Conservation (phyloP, 805 yeast species). For the Kodamaea laetipori region DNA sequence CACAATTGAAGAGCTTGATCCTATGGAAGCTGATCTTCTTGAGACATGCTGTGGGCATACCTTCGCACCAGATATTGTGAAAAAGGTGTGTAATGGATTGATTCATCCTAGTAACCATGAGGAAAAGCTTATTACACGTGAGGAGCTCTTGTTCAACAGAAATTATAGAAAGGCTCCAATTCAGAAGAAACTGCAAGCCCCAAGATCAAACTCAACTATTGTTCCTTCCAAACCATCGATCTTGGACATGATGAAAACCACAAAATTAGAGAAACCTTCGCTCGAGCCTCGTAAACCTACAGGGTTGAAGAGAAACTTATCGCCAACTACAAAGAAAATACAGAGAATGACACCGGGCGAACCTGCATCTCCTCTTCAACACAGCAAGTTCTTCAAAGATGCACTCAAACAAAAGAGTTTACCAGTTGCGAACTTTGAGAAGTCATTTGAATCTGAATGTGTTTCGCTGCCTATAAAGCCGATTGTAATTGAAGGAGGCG, state of each 20-base stretch:
- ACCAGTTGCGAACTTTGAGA: slow-evolving; percentile 13
- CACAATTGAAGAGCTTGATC: slow-evolving; percentile 34
- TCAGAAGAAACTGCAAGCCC: neutral
- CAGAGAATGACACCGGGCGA: slow-evolving; percentile 8
- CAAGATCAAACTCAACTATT: neutral
- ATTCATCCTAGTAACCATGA: slow-evolving; percentile 63
- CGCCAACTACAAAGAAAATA: slow-evolving; percentile 18
- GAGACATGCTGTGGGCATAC: slow-evolving; percentile 50
- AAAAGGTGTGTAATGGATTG: slow-evolving; percentile 61
- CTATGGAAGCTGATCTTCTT: slow-evolving; percentile 36
- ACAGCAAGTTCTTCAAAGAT: slow-evolving; percentile 17
- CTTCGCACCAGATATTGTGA: slow-evolving; percentile 50
- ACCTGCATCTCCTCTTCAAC: slow-evolving; percentile 10
- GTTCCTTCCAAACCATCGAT: neutral
- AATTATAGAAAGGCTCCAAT: slow-evolving; percentile 7
- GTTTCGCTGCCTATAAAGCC: slow-evolving; percentile 8
- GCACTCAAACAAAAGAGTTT: slow-evolving; percentile 12
- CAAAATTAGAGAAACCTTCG: neutral
- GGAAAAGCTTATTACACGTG: slow-evolving; percentile 48
- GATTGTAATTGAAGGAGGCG: slow-evolving; percentile 3
- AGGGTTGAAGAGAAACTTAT: slow-evolving; percentile 7
- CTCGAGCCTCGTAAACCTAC: slow-evolving; percentile 3
- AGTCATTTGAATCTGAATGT: slow-evolving; percentile 12
- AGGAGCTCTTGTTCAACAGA: slow-evolving; percentile 30
- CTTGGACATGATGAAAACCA: slow-evolving; percentile 10